Conservation (phyloP, 1,139 yeast genomes). For the Yamadazyma sp. region DNA sequence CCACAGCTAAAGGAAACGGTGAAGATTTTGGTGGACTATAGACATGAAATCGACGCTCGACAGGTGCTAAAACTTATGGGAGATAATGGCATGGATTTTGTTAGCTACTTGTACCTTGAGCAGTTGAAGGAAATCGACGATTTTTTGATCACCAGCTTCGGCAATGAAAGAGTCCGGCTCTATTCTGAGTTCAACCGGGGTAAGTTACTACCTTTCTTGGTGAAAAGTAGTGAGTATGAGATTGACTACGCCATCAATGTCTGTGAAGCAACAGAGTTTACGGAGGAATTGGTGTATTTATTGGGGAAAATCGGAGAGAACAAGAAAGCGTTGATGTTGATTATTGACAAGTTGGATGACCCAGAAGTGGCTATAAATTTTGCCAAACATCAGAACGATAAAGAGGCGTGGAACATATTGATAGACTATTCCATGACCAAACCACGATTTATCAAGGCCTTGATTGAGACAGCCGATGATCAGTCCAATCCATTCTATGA, state of each 20-base stretch:
- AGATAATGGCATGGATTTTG: slow-evolving; percentile 43
- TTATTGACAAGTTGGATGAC: slow-evolving; percentile 74
- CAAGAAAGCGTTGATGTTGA: slow-evolving; percentile 69
- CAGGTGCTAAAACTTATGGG: slow-evolving; percentile 50
- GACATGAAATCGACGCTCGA: slow-evolving; percentile 63
- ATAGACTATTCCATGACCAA: slow-evolving; percentile 68
- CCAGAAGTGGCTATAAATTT: slow-evolving; percentile 81
- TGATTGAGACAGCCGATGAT: slow-evolving; percentile 70
- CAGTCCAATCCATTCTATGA: slow-evolving; percentile 52
- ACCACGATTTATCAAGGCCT: slow-evolving; percentile 72
- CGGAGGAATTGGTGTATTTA: slow-evolving; percentile 75
- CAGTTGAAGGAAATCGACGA: slow-evolving; percentile 55
- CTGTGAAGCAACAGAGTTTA: slow-evolving; percentile 54
- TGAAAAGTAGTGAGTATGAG: slow-evolving; percentile 55
- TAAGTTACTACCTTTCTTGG: slow-evolving; percentile 52
- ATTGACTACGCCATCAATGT: slow-evolving; percentile 65
- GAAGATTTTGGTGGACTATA: slow-evolving; percentile 57
- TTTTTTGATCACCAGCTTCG: slow-evolving; percentile 53
- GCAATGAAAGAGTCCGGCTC: slow-evolving; percentile 63
- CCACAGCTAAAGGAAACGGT: slow-evolving; percentile 46
- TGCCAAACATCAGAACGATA: slow-evolving; percentile 71
- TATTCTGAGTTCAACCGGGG: slow-evolving; percentile 61
- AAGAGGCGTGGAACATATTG: slow-evolving; percentile 77
- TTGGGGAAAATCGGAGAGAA: slow-evolving; percentile 84
- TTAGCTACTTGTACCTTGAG: slow-evolving; percentile 63